Base-by-base conservation (phyloP, 306 rosid genomes). In the Dryas drummondii region DNA sequence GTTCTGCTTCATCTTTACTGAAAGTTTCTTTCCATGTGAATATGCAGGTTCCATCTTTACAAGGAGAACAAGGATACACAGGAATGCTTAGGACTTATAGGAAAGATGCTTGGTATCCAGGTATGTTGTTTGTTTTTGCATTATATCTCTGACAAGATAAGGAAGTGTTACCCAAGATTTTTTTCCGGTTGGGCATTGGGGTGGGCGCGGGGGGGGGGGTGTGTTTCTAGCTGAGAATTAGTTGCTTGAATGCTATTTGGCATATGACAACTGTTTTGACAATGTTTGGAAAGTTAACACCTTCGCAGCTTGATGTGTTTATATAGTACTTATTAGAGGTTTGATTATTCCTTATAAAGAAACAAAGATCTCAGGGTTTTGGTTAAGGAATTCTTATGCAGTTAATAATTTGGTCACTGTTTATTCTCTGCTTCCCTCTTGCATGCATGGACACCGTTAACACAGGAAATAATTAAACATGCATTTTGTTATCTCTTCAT, bases 11-110 rank as follows among this genome's bases (percentile, higher is more conserved):
- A 56, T 22, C 50, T 40, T 48, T 32, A 4, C 45, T 68, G 32
- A 46, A 72, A 9, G 45, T 14, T 72, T 44, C 26, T 5, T 66
- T 8, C 37, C 40, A 63, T 76, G 40, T 59, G 59, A 58, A 82
- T 72, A 59, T 58, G 14, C 79, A 91, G 98, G 91, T 94, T 94
- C 88, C 83, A 91, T 90, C 91, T 94, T 56, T 91, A 78, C 84
- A 91, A 94, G 85, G 98, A 94, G 86, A 94, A 94, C 84, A 94
- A 94, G 83, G 98, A 94, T 86, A 88, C 97, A 8, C 98, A 94
- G 66, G 98, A 94, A 81, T 96, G 91, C 40, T 86, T 94, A 80
- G 97, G 93, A 77, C 67, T 94, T 69, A 78, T 94, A 45, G 97
- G 88, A 80, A 86, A 83, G 70, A 90, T 91, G 98, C 98, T 94